Base-by-base conservation (phyloP, 2,329 filamentous ascomycete genomes). In the Ascomycota sp. region DNA sequence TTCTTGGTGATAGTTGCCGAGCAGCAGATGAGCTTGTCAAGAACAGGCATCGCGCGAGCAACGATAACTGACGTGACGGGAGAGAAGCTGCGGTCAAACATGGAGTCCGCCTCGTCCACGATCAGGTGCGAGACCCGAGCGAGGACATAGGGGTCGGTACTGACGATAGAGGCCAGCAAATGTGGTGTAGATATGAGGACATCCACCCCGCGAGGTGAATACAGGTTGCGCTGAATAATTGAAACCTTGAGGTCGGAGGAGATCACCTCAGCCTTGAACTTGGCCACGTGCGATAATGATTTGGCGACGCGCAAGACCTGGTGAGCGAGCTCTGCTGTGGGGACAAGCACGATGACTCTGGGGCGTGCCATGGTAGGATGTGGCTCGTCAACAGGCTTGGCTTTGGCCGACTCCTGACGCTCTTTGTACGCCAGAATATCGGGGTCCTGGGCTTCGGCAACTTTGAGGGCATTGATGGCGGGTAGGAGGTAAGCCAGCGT, bases 1-100 rank as follows among this genome's bases (percentile, higher is more conserved):
- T 79, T 80, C 41, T 76, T 72, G 2, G 91, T 89, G 39, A 98
- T 95, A 6, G 89, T 98, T 34, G 89, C 89, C 4, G 86, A 95
- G 61, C 89, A 98, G 41, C 95, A 70, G 32, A 98, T 66, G 21
- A 98, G 64, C 50, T 92, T 80, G 47, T 81, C 71, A 32, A 95
- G 58, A 1, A 82, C 89, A 0, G 86, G 82, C 6, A 72, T 66
- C 2, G 76, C 70, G 37, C 78, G 76, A 47, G 92, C 80, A 41
- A 98, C 67, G 42, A 98, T 80, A 36, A 70, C 67, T 9, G 71
- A 77, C 0, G 89, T 95, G 21, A 76, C 73, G 1, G 81, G 75
- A 4, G 78, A 68, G 58, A 98, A 98, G 38, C 82, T 91, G 37
- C 83, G 78, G 56, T 98, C 91, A 43, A 98, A 70, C 8, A 98